Evolutionary conservation across 768 basidiomycete genomes (phyloP).

Genomic region (Trametes villosa): DNA sequence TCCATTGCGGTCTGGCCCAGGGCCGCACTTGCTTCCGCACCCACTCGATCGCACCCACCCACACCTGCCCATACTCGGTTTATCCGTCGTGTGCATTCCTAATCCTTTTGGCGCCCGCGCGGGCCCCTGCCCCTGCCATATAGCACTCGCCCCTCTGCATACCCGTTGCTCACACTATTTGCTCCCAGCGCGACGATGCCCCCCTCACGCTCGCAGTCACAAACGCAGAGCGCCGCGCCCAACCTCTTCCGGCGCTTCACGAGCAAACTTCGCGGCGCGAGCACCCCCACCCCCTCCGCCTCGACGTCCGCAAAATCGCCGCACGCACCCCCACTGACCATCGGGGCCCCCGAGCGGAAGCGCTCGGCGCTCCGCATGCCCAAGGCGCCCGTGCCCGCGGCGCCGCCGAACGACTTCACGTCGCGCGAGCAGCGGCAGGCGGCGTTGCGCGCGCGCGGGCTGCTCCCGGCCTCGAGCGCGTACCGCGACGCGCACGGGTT

Average conservation of each 20-base stretch:
- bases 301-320: background rate
- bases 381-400: conserved; percentile 16
- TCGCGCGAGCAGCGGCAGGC: conserved; percentile 26
- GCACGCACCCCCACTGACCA: background rate
- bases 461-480: conserved; percentile 6
- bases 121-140: background rate
- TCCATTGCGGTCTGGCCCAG: background rate
- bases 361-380: conserved; percentile 19
- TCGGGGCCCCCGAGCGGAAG: conserved; percentile 5
- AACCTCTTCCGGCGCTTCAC: conserved; percentile 22
- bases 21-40: conserved; percentile 6
- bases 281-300: background rate
- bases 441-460: conserved; percentile 25
- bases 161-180: background rate
- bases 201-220: background rate
- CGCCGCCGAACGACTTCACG: conserved; percentile 22
- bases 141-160: background rate
- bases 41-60: conserved; percentile 3
- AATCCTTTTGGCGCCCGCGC: background rate
- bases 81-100: no score
- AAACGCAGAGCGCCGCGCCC: background rate
- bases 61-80: no score
- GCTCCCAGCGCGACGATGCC: conserved; percentile 6
- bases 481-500: conserved; percentile 23
- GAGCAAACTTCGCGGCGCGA: conserved; percentile 18